Evolutionary conservation across 2,329 filamentous ascomycete species (phyloP).

Genomic region (Cordyceps cateniannulata): DNA sequence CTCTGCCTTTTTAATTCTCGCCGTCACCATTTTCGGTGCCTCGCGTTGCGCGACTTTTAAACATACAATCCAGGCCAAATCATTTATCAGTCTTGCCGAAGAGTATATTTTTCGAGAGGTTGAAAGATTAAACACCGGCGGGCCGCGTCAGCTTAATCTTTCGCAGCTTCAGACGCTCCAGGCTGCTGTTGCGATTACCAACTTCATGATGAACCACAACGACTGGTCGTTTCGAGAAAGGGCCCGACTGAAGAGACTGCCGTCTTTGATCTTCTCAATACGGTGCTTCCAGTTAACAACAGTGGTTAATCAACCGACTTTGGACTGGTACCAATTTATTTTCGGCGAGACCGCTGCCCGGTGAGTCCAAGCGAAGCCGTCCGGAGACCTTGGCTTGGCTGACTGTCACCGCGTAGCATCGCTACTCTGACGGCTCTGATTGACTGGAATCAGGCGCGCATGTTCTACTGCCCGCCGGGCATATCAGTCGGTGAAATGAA

Average conservation of each 20-base stretch:
- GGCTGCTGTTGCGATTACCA: not conserved
- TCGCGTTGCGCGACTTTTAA: not conserved
- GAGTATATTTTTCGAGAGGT: not conserved
- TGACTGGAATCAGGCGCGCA: not conserved
- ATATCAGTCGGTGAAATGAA: not conserved
- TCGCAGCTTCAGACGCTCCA: not conserved
- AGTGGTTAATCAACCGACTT: too few relatives aligned
- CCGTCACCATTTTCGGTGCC: not conserved
- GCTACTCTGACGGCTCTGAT: not conserved
- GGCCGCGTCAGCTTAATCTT: not conserved
- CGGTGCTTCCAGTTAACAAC: not conserved
- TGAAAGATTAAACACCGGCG: not conserved
- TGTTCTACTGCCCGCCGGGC: not conserved
- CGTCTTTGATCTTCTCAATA: not conserved
- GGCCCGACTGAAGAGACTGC: not conserved
- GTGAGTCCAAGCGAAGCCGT: not conserved
- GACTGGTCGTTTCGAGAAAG: not conserved
- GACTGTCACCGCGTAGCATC: not conserved
- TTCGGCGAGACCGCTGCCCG: not conserved
- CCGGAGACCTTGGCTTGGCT: too few relatives aligned
- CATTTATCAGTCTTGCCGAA: not conserved
- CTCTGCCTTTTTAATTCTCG: not conserved
- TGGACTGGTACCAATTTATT: not conserved
- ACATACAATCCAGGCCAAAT: not conserved
- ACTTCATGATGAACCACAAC: conserved; percentile 4